phyloP scores from a whole-genome alignment of 345 rosid genomes.

The Sonneratia caseolaris region DNA sequence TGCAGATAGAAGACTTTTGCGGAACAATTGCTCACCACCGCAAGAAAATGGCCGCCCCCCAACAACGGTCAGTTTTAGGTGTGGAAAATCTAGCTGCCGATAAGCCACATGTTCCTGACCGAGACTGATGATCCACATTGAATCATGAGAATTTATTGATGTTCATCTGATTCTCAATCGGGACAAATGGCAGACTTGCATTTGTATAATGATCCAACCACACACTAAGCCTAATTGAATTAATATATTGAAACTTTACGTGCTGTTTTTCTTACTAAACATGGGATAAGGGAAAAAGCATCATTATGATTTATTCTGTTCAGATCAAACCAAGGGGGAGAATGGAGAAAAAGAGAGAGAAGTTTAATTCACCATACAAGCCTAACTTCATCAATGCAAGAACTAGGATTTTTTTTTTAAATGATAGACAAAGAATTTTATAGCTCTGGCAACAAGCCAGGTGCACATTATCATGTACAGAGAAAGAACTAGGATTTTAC shows the following conservation, averaged over 20 bases:
- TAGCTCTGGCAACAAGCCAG: no score
- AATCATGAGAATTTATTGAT: background rate
- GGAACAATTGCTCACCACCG: slow-evolving; percentile 53
- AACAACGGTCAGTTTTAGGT: slow-evolving; percentile 54
- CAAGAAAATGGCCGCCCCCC: slow-evolving; percentile 94
- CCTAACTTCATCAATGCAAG: background rate
- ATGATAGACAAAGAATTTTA: no score
- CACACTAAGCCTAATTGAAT: background rate
- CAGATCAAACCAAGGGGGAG: background rate
- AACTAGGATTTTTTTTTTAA: background rate
- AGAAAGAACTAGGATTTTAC: background rate
- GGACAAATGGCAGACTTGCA: background rate
- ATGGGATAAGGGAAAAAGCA: background rate
- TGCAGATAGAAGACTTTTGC: slow-evolving; percentile 42
- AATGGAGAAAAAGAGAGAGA: background rate
- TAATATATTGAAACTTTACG: background rate
- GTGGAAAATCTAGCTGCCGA: slow-evolving; percentile 56
- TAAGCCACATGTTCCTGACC: slow-evolving; percentile 76
- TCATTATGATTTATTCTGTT: background rate
- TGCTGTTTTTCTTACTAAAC: background rate
- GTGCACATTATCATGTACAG: no score
- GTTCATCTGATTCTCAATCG: background rate
- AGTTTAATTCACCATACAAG: background rate
- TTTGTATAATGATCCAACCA: background rate
- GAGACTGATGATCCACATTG: slow-evolving; percentile 41